Base-by-base conservation (phyloP, 345 rosid species). In the Rhizophora mangle region DNA sequence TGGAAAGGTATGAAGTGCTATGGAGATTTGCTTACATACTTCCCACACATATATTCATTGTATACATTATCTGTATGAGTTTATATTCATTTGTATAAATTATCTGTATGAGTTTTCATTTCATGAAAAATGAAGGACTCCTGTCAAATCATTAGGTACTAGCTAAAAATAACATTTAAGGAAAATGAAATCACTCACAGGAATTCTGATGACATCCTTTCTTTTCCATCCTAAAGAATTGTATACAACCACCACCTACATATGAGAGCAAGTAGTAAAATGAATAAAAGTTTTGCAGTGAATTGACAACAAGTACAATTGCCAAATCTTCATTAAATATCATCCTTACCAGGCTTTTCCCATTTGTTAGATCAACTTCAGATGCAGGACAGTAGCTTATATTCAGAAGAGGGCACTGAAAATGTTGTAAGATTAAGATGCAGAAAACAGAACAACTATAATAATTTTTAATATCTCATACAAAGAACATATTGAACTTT, bases 181-280 rank as follows among this genome's bases (percentile, higher is more conserved):
- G 46, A 54, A 68, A 51, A 67, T 24, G 53, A 55, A 62, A 72
- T 56, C 37, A 81, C 91, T 81, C 74, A 93, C 98, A 65, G 96
- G 98, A 73, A 93, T 78, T 65, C 87, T 83, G 52, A 93, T 79
- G 63, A 91, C 78, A 78, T 91, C 90, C 73, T 93, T 86, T 76
- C 97, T 86, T 70, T 76, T 72, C 98, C 97, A 89, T 79, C 97
- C 97, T n/a, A 93, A 76, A 66, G 98, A 83, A 85, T 93, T 93
- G 82, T 93, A 93, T 59, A 87, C 70, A 52, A 93, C 83, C 60
- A 93, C 86, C 46, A 89, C 89, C 98, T 93, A 34, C 34, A 63
- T 22, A 62, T 59, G 31, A 57, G 59, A 69, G 39, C 24, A 60
- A 21, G 24, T 68, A 56, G 68, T 0, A n/a, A 20, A 6, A 67